Conservation (phyloP, 148 eudicot genomes). For the Diospyros lotus region DNA sequence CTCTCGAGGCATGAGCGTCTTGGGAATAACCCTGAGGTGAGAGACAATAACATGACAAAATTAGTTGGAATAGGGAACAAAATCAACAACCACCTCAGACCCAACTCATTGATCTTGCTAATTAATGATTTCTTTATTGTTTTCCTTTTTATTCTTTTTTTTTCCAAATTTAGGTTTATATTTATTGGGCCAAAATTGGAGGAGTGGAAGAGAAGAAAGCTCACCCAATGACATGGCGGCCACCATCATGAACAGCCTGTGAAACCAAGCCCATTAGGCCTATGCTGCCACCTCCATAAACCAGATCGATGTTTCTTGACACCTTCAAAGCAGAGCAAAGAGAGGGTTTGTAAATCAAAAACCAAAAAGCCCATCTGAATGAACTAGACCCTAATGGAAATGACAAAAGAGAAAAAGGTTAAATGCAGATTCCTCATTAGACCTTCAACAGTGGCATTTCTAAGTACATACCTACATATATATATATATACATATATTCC, state of each 20-base stretch:
- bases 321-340: conserved; percentile 45
- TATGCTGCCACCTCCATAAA: conserved; percentile 99
- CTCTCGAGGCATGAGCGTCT: conserved; percentile 99
- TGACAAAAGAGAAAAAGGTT: too few relatives aligned
- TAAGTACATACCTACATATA: too few relatives aligned
- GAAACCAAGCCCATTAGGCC: conserved; percentile 46
- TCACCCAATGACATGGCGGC: conserved; percentile 96
- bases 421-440: too few relatives aligned
- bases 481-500: too few relatives aligned
- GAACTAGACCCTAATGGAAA: too few relatives aligned
- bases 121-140: conserved; percentile 9
- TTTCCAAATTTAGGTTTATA: conserved; percentile 3
- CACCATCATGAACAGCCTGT: conserved; percentile 94
- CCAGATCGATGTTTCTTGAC: conserved; percentile 92
- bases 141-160: conserved; percentile 2
- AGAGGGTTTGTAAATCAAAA: neutral
- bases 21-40: conserved; percentile 94
- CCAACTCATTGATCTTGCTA: conserved; percentile 12
- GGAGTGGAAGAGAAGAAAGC: conserved; percentile 9
- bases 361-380: too few relatives aligned
- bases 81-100: too few relatives aligned
- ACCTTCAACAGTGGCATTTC: too few relatives aligned
- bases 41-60: conserved; percentile 81
- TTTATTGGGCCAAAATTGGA: neutral
- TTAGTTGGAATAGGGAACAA: conserved; percentile 19